Evolutionary conservation across 2,329 filamentous ascomycete species (phyloP), one percentile per base, ranked within the genome.

Genomic region (Cladosporium sp.): DNA sequence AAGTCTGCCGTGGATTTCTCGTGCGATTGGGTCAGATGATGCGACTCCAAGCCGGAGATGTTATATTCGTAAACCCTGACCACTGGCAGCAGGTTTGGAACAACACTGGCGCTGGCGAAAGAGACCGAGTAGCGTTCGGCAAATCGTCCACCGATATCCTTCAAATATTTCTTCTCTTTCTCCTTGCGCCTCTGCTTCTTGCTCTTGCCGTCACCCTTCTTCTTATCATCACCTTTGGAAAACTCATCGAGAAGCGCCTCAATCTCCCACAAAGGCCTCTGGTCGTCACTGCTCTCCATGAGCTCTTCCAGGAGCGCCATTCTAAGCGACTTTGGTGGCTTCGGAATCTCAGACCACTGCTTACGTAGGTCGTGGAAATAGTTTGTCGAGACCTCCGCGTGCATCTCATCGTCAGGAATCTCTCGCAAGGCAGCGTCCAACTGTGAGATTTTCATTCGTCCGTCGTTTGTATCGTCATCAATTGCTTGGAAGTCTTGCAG

Each of bases 71-170:
- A 83, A n/a, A 99, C 85, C 30, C 73, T 70, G 36, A 97, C 79
- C 0, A 91, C 93, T 0, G 94, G 95, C 70, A 93, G 95, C 78
- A 92, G 96, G 75, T 95, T 97, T 7, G 94, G 95, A 10, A 98
- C 92, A 44, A 99, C 83, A 75, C 93, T 98, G 0, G 94, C 92
- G 57, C 90, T 87, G 65, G 98, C 89, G 30, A 95, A 82, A 0
- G 91, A 89, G 6, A 96, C 78, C 63, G 93, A 90, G 77, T 92
- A 99, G 62, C 93, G 87, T 79, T 99, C 93, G 3, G 88, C 93
- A 80, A 88, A 96, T 68, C 86, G 85, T 4, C 93, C 93, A 24
- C 91, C 92, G 68, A 96, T 89, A 68, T 88, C 85, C 59, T 89
- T 82, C 36, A 89, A 78, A 59, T 86, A 88, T 65, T 86, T 85